Evolutionary conservation across 1,139 yeast species (phyloP), one percentile per base, ranked within the genome.

Genomic region (Blastobotrys aristatus): DNA sequence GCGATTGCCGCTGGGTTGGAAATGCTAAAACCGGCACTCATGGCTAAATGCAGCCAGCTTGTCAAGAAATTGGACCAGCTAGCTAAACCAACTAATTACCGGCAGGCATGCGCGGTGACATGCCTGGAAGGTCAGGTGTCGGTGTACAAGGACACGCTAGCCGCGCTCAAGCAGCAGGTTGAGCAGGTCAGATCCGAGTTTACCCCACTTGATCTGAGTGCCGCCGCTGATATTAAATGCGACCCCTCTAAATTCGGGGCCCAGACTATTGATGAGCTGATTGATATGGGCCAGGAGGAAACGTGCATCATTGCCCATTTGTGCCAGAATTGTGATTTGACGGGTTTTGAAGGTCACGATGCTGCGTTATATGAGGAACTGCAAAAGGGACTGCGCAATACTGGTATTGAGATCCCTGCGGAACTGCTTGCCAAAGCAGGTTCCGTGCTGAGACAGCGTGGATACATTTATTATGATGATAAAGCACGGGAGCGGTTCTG

Each of bases 241-340:
- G 14, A 37, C 30, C 30, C 29, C 18, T 18, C 40, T 6, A 24
- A 18, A 11, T 46, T 30, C 16, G 44, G 37, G 6, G 44, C 30
- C 14, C 46, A 36, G 4, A 33, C 44, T 20, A 27, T 40, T 10
- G 46, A 47, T 6, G 55, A 52, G 18, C 40, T 56, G 8, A 37
- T 56, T 14, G 52, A 49, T 2, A 46, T 41, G 20, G 56, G 54
- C 10, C 37, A 46, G 17, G 60, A 56, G 44, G 59, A 56, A 40
- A 48, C 49, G 34, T 26, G 53, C 4, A n/a, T 56, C 2, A 30
- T 54, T 37, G 27, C 53, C 26, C 47, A 51, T 27, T 40, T 55
- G 21, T 37, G 44, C 35, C 35, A 36, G n/a, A 35, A 39, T 39
- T 21, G 17, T 21, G 36, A 40, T 18, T n/a, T 20, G 10, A 18